phyloP scores from a whole-genome alignment of 2,329 filamentous ascomycete genomes.

The Tolypocladium album region DNA sequence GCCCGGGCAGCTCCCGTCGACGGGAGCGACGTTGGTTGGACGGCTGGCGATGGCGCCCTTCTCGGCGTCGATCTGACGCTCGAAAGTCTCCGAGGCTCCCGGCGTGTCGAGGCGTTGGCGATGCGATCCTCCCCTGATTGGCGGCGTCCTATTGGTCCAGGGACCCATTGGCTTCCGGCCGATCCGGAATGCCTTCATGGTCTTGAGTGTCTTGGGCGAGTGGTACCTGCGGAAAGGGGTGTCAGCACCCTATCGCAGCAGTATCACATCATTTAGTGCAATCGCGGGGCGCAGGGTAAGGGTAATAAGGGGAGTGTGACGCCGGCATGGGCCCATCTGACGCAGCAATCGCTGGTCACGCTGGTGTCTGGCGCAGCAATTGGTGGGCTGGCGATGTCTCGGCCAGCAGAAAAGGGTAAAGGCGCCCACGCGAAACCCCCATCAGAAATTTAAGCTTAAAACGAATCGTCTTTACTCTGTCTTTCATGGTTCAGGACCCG shows the following conservation, averaged over 20 bases:
- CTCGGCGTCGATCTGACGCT: slow-evolving; percentile 4
- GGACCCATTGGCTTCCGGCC: slow-evolving; percentile 41
- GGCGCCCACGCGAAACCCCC: background rate
- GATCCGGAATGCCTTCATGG: slow-evolving; percentile 51
- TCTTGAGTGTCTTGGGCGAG: slow-evolving; percentile 36
- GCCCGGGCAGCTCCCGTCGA: background rate
- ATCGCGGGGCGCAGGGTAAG: background rate
- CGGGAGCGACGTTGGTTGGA: background rate
- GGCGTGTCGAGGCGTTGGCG: slow-evolving; percentile 8
- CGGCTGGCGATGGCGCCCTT: slow-evolving; percentile 1
- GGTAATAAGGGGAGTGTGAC: background rate
- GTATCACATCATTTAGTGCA: background rate
- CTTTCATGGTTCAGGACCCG: background rate
- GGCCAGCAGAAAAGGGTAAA: background rate
- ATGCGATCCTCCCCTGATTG: slow-evolving; percentile 41
- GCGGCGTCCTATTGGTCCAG: slow-evolving; percentile 49
- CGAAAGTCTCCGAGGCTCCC: slow-evolving; percentile 6
- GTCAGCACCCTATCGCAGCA: slow-evolving; percentile 5
- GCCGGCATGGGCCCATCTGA: background rate
- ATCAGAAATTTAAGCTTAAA: background rate
- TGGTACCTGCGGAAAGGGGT: slow-evolving; percentile 39
- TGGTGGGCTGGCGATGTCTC: background rate
- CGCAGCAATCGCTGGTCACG: too few species aligned
- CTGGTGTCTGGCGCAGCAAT: background rate
- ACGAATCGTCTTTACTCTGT: background rate